Percentiles rank a stretch among this genome's conserved stretches.
phyloP scores from a whole-genome alignment of 2,329 filamentous ascomycete species.

The Fusarium sambucinum region DNA sequence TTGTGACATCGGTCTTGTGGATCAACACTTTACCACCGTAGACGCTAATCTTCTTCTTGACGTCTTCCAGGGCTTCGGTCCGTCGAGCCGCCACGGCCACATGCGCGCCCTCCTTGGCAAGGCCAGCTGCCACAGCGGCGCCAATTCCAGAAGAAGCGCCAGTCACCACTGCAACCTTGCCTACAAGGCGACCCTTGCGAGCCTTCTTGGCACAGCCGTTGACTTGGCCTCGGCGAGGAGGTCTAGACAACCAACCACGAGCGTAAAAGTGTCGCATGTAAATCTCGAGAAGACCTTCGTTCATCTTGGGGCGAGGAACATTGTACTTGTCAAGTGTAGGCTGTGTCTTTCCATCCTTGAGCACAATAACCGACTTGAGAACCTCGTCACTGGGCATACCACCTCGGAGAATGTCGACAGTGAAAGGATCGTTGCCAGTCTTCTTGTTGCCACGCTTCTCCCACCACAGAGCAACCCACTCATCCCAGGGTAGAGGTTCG shows the following conservation, averaged over 20 bases:
- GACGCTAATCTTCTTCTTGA: constrained; percentile 70
- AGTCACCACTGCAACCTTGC: constrained; percentile 80
- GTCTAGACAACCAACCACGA: constrained; percentile 77
- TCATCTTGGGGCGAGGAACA: constrained; percentile 75
- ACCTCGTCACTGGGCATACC: constrained; percentile 84
- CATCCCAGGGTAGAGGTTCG: constrained; percentile 73
- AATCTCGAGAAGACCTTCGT: constrained; percentile 76
- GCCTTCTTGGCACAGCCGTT: constrained; percentile 44
- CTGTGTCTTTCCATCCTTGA: constrained; percentile 76
- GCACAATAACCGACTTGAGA: constrained; percentile 76
- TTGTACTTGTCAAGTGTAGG: constrained; percentile 66
- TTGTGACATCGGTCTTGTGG: constrained; percentile 79
- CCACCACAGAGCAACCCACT: constrained; percentile 81
- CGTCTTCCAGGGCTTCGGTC: constrained; percentile 72
- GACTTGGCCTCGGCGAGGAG: constrained; percentile 64
- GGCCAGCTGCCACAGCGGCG: constrained; percentile 76
- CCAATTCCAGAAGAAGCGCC: constrained; percentile 85
- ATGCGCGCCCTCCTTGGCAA: constrained; percentile 78
- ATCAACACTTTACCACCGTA: constrained; percentile 74
- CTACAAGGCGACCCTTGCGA: constrained; percentile 70
- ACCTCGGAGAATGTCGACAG: constrained; percentile 81
- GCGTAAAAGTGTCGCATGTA: constrained; percentile 86
- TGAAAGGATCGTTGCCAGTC: constrained; percentile 78
- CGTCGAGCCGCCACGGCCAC: constrained; percentile 80
- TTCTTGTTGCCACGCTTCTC: constrained; percentile 74